phyloP scores from a whole-genome alignment of 352 stramenopile genomes.

The Phytophthora gonapodyides region DNA sequence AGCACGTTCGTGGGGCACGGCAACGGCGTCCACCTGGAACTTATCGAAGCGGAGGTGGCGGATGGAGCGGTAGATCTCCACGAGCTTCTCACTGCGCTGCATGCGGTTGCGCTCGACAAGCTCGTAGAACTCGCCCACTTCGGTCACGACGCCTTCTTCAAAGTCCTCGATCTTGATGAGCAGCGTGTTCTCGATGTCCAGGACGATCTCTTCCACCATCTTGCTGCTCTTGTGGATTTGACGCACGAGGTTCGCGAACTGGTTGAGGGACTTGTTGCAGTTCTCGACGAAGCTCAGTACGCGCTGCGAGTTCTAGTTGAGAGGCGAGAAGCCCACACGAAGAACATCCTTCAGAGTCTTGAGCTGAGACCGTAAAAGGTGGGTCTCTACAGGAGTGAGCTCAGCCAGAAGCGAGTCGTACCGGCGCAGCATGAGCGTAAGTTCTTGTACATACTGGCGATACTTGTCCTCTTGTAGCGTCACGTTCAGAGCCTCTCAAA shows the following conservation, averaged over 20 bases:
- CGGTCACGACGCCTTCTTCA: constrained; percentile 85
- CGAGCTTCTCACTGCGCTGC: constrained; percentile 90
- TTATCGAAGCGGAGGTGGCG: constrained; percentile 66
- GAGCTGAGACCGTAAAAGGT: constrained; percentile 89
- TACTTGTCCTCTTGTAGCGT: constrained; percentile 97
- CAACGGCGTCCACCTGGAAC: constrained; percentile 70
- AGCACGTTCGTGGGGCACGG: constrained; percentile 61
- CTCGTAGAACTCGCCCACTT: constrained; percentile 95
- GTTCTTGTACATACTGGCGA: constrained; percentile 92
- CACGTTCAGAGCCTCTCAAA: constrained; percentile 94
- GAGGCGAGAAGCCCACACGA: constrained; percentile 90
- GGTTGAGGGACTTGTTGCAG: constrained; percentile 92
- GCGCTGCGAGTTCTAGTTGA: constrained; percentile 98
- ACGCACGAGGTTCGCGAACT: constrained; percentile 93
- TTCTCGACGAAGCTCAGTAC: constrained; percentile 96
- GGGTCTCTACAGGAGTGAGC: constrained; percentile 90
- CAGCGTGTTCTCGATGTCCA: constrained; percentile 90
- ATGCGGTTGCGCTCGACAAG: constrained; percentile 92
- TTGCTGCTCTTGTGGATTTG: constrained; percentile 96
- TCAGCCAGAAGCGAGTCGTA: constrained; percentile 88
- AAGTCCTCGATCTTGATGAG: constrained; percentile 94
- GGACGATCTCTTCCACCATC: constrained; percentile 95
- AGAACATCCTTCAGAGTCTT: constrained; percentile 89
- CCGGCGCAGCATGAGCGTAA: constrained; percentile 91
- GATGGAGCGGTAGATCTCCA: constrained; percentile 95